Percentiles rank a stretch among this genome's conserved stretches.
Evolutionary conservation across 768 basidiomycete species (phyloP).

Genomic region (Pleurotus citrinopileatus): DNA sequence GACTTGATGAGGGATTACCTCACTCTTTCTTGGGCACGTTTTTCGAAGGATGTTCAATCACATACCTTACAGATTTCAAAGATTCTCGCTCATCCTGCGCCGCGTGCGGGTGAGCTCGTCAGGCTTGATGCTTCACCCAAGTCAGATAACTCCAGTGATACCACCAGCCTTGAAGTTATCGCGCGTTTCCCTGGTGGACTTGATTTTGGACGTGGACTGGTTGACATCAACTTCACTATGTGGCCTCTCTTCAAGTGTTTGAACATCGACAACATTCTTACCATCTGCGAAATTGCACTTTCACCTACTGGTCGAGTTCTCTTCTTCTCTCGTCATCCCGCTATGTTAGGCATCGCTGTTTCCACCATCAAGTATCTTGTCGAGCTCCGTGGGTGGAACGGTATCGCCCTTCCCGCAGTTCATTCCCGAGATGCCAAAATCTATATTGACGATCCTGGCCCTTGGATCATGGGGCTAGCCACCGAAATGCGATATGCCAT

Average conservation of each 20-base stretch:
- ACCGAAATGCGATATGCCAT: conserved; percentile 82
- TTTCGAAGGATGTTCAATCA: conserved; percentile 90
- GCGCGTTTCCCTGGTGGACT: conserved; percentile 91
- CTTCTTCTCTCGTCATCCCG: conserved; percentile 86
- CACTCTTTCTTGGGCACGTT: conserved; percentile 93
- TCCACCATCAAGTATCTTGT: conserved; percentile 88
- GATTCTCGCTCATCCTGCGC: conserved; percentile 84
- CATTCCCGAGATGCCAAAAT: conserved; percentile 91
- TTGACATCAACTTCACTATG: conserved; percentile 95
- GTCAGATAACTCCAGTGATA: conserved; percentile 38
- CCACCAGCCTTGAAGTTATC: conserved; percentile 72
- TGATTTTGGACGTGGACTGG: conserved; percentile 87
- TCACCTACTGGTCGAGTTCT: conserved; percentile 76
- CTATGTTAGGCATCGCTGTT: conserved; percentile 93
- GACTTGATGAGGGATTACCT: conserved; percentile 95
- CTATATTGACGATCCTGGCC: conserved; percentile 93
- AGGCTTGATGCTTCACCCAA: conserved; percentile 80
- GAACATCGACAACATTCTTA: conserved; percentile 91
- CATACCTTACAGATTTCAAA: conserved; percentile 90
- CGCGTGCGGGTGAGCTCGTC: conserved; percentile 82
- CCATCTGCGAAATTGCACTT: conserved; percentile 85
- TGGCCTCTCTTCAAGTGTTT: conserved; percentile 95
- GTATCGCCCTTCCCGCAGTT: conserved; percentile 77
- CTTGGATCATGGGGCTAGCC: conserved; percentile 91
- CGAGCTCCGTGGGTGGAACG: conserved; percentile 91